These are phyloP conservation scores for Aspergillus carbonarius DNA, from an alignment of 2,329 filamentous ascomycete species.

Conservation along the genomic window DNA sequence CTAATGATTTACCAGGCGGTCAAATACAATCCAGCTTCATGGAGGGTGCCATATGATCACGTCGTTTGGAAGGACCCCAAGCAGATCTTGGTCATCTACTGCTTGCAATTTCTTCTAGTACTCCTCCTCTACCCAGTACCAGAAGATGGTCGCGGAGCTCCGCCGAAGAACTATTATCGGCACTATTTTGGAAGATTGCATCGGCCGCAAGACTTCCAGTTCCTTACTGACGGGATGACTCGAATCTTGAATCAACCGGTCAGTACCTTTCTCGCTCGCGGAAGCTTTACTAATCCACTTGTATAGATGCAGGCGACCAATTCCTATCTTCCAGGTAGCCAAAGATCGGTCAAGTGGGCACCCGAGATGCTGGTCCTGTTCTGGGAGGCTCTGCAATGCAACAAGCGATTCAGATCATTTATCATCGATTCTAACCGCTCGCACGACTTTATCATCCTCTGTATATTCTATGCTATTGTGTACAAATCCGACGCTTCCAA, in stretches of 20 bases:
- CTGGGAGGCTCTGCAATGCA: constrained; percentile 96
- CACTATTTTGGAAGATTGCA: constrained; percentile 89
- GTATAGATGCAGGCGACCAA: constrained; percentile 73
- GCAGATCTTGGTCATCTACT: constrained; percentile 87
- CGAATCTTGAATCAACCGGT: constrained; percentile 85
- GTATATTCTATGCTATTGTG: constrained; percentile 90
- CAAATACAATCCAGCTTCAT: constrained; percentile 92
- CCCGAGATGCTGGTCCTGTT: constrained; percentile 97
- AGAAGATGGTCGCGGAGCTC: constrained; percentile 63
- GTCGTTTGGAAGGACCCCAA: constrained; percentile 89
- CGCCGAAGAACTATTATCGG: constrained; percentile 87
- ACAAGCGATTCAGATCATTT: constrained; percentile 93
- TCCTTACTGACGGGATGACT: constrained; percentile 91
- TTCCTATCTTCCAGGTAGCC: constrained; percentile 83
- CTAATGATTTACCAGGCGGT: constrained; percentile 62
- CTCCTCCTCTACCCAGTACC: constrained; percentile 85
- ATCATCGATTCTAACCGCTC: constrained; percentile 93
- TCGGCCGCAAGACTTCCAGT: constrained; percentile 94
- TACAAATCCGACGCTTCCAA: constrained; percentile 82
- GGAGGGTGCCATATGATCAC: constrained; percentile 91
- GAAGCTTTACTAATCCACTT: constrained; percentile 13
- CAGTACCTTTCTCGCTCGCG: constrained; percentile 13
- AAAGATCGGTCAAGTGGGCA: constrained; percentile 78
- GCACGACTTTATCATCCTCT: constrained; percentile 87
- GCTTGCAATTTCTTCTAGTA: constrained; percentile 83